Conservation (phyloP, 331 rosid species). For the Dryas integrifolia region DNA sequence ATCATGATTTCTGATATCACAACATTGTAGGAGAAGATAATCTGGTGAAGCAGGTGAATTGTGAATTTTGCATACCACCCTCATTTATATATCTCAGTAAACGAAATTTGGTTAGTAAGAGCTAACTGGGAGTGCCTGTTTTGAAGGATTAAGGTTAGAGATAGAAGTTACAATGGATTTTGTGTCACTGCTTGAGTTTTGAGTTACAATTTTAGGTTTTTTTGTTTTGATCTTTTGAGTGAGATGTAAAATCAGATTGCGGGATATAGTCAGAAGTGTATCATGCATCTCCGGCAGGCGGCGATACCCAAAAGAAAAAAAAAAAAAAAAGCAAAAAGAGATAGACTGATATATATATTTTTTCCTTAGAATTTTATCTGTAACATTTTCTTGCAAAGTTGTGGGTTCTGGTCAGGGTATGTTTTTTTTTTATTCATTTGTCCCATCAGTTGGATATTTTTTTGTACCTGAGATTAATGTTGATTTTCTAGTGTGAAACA, state of each 20-base stretch:
- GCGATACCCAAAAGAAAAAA: conserved; percentile 45
- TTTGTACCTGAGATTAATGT: conserved; percentile 61
- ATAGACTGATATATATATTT: conserved; percentile 27
- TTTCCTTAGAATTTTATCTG: conserved; percentile 47
- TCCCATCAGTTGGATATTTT: conserved; percentile 56
- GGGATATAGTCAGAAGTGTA: conserved; percentile 86
- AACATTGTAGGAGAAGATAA: conserved; percentile 63
- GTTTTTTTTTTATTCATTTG: conserved; percentile 37
- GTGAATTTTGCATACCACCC: conserved; percentile 59
- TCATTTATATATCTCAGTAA: conserved; percentile 42
- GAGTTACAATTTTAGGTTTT: conserved; percentile 53
- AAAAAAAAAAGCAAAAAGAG: conserved; percentile 24
- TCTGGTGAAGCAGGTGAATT: conserved; percentile 67
- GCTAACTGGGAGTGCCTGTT: conserved; percentile 76
- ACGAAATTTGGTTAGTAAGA: conserved; percentile 54
- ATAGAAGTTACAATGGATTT: conserved; percentile 64
- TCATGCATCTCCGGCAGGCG: conserved; percentile 83
- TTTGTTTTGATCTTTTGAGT: conserved; percentile 68
- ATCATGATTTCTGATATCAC: conserved; percentile 52
- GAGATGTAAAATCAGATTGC: conserved; percentile 94
- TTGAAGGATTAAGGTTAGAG: conserved; percentile 70
- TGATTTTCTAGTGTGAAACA: conserved; percentile 68
- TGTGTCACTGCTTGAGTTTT: conserved; percentile 69
- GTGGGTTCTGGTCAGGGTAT: conserved; percentile 58
- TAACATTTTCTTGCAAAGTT: conserved; percentile 49